These are phyloP conservation scores for Cornus suecica DNA, from an alignment of 148 eudicot species.

Conservation along the genomic window DNA sequence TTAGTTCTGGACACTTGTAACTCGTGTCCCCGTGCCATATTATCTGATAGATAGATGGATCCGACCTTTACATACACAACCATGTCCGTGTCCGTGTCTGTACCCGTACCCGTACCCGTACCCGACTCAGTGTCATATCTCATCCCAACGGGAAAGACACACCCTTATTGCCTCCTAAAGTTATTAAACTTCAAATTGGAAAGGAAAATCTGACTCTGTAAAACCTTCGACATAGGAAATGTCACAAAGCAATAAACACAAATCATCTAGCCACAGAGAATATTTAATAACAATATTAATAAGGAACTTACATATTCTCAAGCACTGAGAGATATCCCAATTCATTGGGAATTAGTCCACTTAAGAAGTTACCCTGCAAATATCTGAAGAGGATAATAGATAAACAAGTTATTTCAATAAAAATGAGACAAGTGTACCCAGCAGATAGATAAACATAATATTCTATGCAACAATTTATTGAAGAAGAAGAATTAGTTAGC, in stretches of 20 bases:
- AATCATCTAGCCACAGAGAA: not conserved
- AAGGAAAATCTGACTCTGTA: constrained; percentile 4
- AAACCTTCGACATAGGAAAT: not conserved
- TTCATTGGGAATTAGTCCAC: constrained; percentile 70
- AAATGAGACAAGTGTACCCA: not conserved
- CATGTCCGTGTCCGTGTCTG: too few species aligned
- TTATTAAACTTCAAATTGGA: not conserved
- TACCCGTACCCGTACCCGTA: too few species aligned
- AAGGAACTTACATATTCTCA: constrained; percentile 67
- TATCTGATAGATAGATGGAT: too few species aligned
- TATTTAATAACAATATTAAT: not conserved
- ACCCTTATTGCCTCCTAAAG: too few species aligned
- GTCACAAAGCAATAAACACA: not conserved
- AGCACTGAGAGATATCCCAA: constrained; percentile 77
- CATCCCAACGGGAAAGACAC: not conserved
- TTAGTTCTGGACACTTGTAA: too few species aligned
- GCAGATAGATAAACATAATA: not conserved
- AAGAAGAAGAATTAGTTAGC: not conserved
- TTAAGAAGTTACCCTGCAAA: constrained; percentile 86
- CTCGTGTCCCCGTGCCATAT: too few species aligned
- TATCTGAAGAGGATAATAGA: constrained; percentile 39
- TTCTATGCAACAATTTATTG: not conserved
- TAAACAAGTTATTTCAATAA: not conserved
- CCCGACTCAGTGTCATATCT: too few species aligned
- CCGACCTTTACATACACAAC: too few species aligned